phyloP scores from a whole-genome alignment of 148 eudicot genomes.

The Rhododendron ovatum region DNA sequence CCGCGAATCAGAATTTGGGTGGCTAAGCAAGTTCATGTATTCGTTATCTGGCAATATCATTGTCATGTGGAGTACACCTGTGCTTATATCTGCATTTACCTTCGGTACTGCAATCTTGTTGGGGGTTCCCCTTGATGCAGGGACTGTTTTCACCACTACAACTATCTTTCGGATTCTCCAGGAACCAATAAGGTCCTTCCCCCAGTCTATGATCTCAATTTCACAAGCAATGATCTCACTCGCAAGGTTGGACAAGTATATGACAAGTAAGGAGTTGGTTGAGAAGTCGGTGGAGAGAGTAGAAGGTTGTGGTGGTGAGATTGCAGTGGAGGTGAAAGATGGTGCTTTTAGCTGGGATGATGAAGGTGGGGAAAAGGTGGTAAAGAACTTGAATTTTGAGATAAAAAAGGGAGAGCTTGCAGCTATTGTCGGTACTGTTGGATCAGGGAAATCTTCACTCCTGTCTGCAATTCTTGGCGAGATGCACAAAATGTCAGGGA shows the following conservation, averaged over 20 bases:
- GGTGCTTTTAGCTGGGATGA: constrained; percentile 91
- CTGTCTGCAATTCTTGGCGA: constrained; percentile 85
- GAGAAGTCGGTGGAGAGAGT: constrained; percentile 57
- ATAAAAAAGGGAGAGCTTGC: constrained; percentile 77
- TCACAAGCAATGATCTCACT: constrained; percentile 90
- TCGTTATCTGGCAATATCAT: constrained; percentile 54
- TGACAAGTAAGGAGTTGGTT: constrained; percentile 70
- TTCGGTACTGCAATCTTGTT: constrained; percentile 66
- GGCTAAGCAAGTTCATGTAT: constrained; percentile 73
- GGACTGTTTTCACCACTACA: constrained; percentile 77
- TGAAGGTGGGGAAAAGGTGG: constrained; percentile 43
- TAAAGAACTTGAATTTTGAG: constrained; percentile 50
- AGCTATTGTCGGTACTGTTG: constrained; percentile 91
- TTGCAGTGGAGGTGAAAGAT: constrained; percentile 62
- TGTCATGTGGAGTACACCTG: constrained; percentile 79
- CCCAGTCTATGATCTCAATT: constrained; percentile 84
- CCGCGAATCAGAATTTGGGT: constrained; percentile 62
- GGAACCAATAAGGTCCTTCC: constrained; percentile 87
- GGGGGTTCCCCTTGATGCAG: constrained; percentile 74
- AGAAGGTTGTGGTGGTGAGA: constrained; percentile 39
- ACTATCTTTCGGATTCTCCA: constrained; percentile 71
- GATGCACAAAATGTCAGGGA: constrained; percentile 78
- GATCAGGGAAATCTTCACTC: constrained; percentile 90
- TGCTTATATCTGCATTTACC: constrained; percentile 53
- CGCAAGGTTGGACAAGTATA: constrained; percentile 61